Percentiles rank a stretch among this genome's conserved stretches.
Conservation (phyloP, 805 yeast genomes). For the Spathaspora girioi region DNA sequence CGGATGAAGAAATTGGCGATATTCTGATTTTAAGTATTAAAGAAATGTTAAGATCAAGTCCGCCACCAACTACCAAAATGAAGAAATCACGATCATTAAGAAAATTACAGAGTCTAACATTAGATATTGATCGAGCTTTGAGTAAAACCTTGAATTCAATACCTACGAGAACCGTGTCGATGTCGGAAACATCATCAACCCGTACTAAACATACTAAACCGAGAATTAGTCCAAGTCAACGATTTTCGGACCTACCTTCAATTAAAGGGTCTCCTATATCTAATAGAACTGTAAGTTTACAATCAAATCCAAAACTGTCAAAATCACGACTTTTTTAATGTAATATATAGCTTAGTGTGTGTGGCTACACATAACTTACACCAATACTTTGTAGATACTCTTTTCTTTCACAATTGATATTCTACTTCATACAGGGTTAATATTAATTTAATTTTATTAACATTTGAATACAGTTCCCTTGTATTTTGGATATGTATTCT, state of each 20-base stretch:
- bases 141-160: not conserved
- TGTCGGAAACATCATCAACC: not conserved
- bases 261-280: constrained; percentile 8
- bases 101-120: constrained; percentile 27
- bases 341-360: too few relatives aligned
- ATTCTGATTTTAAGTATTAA: constrained; percentile 9
- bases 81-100: constrained; percentile 27
- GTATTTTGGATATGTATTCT: too few relatives aligned
- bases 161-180: not conserved
- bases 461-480: too few relatives aligned
- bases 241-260: constrained; percentile 8
- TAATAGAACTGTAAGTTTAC: not conserved
- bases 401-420: not conserved
- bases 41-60: constrained; percentile 16
- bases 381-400: not conserved
- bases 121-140: constrained; percentile 8
- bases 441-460: too few relatives aligned
- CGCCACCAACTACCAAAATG: constrained; percentile 13
- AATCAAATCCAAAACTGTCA: not conserved
- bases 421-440: too few relatives aligned
- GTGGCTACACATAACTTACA: too few relatives aligned
- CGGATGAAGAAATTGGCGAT: constrained; percentile 4
- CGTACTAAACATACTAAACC: not conserved
- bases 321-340: not conserved
- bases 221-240: constrained; percentile 5